A percentile compares a stretch with the other conserved stretches of the same genome.
Conservation (phyloP, 2,329 filamentous ascomycete genomes). For the Stagonosporopsis cucurbitacearum region DNA sequence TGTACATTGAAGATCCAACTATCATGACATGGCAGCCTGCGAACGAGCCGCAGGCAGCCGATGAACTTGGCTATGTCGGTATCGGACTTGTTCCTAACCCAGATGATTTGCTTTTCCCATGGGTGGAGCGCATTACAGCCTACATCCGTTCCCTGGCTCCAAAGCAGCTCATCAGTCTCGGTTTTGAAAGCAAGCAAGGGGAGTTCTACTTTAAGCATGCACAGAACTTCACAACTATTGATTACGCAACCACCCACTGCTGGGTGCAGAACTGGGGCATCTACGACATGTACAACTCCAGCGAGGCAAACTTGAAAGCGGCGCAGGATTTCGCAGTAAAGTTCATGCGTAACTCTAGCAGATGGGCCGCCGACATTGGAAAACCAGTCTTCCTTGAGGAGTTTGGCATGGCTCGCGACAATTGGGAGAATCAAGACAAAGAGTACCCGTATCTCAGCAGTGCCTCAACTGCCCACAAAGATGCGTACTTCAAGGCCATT, state of each 20-base stretch:
- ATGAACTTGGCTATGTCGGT: slow-evolving; percentile 36
- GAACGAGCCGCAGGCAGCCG: slow-evolving; percentile 48
- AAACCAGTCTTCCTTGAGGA: slow-evolving; percentile 51
- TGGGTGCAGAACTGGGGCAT: slow-evolving; percentile 52
- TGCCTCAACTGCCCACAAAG: slow-evolving; percentile 47
- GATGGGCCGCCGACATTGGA: slow-evolving; percentile 46
- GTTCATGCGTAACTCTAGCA: slow-evolving; percentile 45
- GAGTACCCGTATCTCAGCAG: slow-evolving; percentile 48
- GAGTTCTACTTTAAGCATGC: slow-evolving; percentile 50
- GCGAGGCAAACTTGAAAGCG: slow-evolving; percentile 36
- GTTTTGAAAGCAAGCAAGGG: slow-evolving; percentile 50
- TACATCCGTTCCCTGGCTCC: slow-evolving; percentile 48
- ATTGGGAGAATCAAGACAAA: slow-evolving; percentile 48
- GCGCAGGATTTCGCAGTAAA: slow-evolving; percentile 46
- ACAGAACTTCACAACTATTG: slow-evolving; percentile 46
- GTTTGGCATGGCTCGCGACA: slow-evolving; percentile 51
- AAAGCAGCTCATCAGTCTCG: slow-evolving; percentile 49
- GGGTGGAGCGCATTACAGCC: slow-evolving; percentile 45
- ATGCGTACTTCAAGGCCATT: slow-evolving; percentile 49
- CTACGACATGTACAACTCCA: slow-evolving; percentile 49
- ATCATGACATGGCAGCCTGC: slow-evolving; percentile 53
- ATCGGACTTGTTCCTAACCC: slow-evolving; percentile 38
- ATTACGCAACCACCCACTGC: slow-evolving; percentile 50
- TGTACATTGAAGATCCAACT: slow-evolving; percentile 44
- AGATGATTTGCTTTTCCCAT: slow-evolving; percentile 45